Evolutionary conservation across 768 basidiomycete species (phyloP), one percentile per base, ranked within the genome.

Genomic region (Crepidotus variabilis): DNA sequence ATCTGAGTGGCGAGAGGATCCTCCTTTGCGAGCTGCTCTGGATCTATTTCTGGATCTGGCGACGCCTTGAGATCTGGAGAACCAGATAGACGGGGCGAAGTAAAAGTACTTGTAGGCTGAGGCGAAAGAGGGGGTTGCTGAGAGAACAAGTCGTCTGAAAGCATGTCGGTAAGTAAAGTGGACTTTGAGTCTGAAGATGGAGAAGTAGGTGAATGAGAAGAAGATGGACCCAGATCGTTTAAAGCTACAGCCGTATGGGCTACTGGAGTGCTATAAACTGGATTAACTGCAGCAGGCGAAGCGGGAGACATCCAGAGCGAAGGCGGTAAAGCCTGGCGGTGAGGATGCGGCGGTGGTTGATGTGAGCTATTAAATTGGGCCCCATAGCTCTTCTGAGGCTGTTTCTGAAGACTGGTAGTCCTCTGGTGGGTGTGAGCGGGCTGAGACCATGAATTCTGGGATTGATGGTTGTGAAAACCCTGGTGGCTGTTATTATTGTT

Each of bases 1-100:
- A 98, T 90, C 73, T 98, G 94, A 1, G 95, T 90, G 0, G 94
- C 94, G 20, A 97, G 78, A 6, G 94, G 95, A 68, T 97, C 95
- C 51, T 94, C 88, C 66, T 81, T 86, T 8, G 88, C 87, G 22
- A 92, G 72, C 61, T 76, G 75, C 65, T 83, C 87, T 8, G 86
- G 84, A 66, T 89, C 84, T 6, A 62, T 75, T 34, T 82, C 84
- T 13, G 67, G 67, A 6, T 75, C 73, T 23, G 81, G 60, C 50
- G 74, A 65, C n/a, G 76, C 68, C 55, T 81, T 77, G 24, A 90
- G 69, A 63, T 85, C 85, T 3, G 89, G 89, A 13, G 87, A 88
- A 22, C 88, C 87, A 2, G 87, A 82, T 24, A 84, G 60, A 59
- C 78, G 74, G 21, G 87, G 87, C 36, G 88, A 88, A 6, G 85